phyloP scores from a whole-genome alignment of 257 asterid species.

The Capsicum chinense region DNA sequence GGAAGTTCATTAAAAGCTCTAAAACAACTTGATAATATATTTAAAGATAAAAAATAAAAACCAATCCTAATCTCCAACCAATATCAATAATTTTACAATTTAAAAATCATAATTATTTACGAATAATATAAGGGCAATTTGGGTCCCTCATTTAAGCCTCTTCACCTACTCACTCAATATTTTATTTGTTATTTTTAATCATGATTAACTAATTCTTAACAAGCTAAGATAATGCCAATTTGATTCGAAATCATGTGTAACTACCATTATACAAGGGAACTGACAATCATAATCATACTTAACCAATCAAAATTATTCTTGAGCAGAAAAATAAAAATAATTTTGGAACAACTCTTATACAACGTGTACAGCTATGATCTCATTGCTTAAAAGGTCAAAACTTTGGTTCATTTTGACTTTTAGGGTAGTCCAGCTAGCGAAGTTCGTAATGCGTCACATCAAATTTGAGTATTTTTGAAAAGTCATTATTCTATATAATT shows the following conservation, averaged over 20 bases:
- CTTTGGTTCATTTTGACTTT: conserved; percentile 48
- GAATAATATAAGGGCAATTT: not conserved
- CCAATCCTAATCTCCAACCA: not conserved
- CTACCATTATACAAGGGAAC: conserved; percentile 34
- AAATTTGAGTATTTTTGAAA: not conserved
- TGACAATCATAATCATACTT: conserved; percentile 28
- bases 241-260: conserved; percentile 47
- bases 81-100: not conserved
- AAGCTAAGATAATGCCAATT: conserved; percentile 30
- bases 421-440: conserved; percentile 31
- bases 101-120: not conserved
- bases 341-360: conserved; percentile 29
- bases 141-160: conserved; percentile 30
- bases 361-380: conserved; percentile 40
- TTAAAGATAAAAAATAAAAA: not conserved
- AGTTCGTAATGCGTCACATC: conserved; percentile 19
- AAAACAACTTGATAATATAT: conserved; percentile 22
- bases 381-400: conserved; percentile 46
- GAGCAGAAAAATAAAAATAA: not conserved
- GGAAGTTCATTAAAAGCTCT: not conserved
- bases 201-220: conserved; percentile 27
- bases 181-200: not conserved
- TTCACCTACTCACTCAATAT: conserved; percentile 33
- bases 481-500: not conserved
- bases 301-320: conserved; percentile 26